Conservation (phyloP, 2,329 filamentous ascomycete genomes). For the Aspergillus oerlinghausenensis region DNA sequence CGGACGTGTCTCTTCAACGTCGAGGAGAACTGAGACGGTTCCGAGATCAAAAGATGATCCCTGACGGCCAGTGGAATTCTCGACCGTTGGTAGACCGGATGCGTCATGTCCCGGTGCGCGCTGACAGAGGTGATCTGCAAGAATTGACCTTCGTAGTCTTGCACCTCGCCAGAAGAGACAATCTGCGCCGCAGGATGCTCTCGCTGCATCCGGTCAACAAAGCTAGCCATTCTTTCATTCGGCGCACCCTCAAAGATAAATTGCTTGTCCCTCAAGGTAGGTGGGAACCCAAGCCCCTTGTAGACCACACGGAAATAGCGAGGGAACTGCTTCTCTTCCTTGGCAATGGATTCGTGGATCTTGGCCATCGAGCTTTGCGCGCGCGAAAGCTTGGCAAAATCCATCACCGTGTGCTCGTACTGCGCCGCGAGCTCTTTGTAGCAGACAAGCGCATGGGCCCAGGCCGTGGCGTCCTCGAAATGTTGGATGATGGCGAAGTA, state of each 20-base stretch:
- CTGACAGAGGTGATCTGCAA: constrained; percentile 76
- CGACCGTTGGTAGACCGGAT: constrained; percentile 84
- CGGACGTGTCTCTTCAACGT: constrained; percentile 67
- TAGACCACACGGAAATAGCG: constrained; percentile 92
- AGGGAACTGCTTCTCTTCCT: constrained; percentile 70
- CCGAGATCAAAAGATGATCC: constrained; percentile 78
- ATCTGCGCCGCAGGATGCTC: constrained; percentile 84
- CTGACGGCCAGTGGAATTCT: constrained; percentile 75
- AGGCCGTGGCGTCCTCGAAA: constrained; percentile 91
- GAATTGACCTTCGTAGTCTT: constrained; percentile 87
- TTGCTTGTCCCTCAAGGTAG: constrained; percentile 77
- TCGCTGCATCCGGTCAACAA: constrained; percentile 87
- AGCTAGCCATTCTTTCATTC: constrained; percentile 71
- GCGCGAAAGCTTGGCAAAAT: constrained; percentile 86
- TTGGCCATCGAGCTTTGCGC: constrained; percentile 86
- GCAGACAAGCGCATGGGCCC: constrained; percentile 79
- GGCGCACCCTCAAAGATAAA: constrained; percentile 84
- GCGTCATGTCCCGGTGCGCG: constrained; percentile 73
- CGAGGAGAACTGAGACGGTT: constrained; percentile 73
- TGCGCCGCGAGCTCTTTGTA: constrained; percentile 90
- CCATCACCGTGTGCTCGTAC: constrained; percentile 84
- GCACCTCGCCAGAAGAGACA: constrained; percentile 62
- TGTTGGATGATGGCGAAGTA: constrained; percentile 94
- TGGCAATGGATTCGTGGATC: constrained; percentile 83
- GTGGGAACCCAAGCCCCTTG: constrained; percentile 81